Evolutionary conservation across 2,329 filamentous ascomycete species (phyloP), one percentile per base, ranked within the genome.

Genomic region (Aspergillus sp.): DNA sequence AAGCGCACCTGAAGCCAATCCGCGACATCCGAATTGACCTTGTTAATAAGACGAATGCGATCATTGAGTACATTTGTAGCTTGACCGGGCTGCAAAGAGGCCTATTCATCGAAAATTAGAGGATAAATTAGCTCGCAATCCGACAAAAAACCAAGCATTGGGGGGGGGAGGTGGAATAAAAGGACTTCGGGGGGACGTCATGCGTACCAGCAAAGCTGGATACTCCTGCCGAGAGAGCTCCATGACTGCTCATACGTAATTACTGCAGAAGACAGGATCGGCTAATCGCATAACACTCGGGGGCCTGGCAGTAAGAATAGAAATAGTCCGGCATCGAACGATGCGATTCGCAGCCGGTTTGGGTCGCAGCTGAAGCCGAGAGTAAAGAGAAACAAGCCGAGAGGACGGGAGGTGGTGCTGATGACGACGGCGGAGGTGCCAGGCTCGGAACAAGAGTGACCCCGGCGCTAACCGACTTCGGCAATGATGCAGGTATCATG

Each of bases 1-100:
- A 33, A 52, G 56, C 71, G 69, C 81, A 95, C 90, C 83, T 91
- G 86, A 52, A 98, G 79, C 88, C 91, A 98, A 72, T 97, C 91
- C 67, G 91, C 91, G 61, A 98, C 88, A 65, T 96, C 88, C 57
- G 76, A 71, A 69, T 98, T 96, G 71, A 94, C 73, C 67, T 84
- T 88, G 60, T 79, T 80, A 64, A 97, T 91, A 69, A 88, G 81
- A 69, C 86, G 86, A 58, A 97, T 80, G 61, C 93, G 87, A 58
- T 96, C 90, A 68, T 84, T 86, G 59, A 97, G 79, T 49, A 88
- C 79, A 46, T 80, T 78, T 35, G 89, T 86, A 50, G 93, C 90
- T 72, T 93, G 88, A 57, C 73, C 73, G 28, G 93, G 91, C 67
- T 87, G 82, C 60, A 98, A 78, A 61, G 81, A 80, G 57, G 84